phyloP scores from a whole-genome alignment of 805 yeast genomes.

The Saturnispora dispora region DNA sequence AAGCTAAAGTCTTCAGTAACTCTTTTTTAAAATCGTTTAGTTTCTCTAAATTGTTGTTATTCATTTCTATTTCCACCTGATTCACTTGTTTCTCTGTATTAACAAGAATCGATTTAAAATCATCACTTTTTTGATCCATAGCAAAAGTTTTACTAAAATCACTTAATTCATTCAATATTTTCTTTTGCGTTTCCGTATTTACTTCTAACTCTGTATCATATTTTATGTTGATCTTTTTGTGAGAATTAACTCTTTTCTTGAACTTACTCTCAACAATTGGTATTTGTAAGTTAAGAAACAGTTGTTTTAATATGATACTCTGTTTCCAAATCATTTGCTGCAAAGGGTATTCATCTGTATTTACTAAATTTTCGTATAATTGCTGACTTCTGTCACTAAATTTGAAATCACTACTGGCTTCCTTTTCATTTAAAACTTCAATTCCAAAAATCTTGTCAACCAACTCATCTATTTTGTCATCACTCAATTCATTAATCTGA shows the following conservation, averaged over 20 bases:
- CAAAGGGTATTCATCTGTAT: slow-evolving; percentile 33
- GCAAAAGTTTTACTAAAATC: slow-evolving; percentile 19
- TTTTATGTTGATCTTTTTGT: slow-evolving; percentile 9
- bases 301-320: slow-evolving; percentile 53
- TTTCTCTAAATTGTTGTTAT: slow-evolving; percentile 23
- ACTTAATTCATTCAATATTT: slow-evolving; percentile 24
- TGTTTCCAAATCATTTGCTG: slow-evolving; percentile 62
- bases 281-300: slow-evolving; percentile 57
- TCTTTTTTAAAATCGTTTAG: slow-evolving; percentile 31
- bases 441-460: slow-evolving; percentile 10
- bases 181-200: slow-evolving; percentile 3
- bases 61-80: slow-evolving; percentile 8
- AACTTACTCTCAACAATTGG: slow-evolving; percentile 58
- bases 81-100: slow-evolving; percentile 14
- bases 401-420: slow-evolving; percentile 1
- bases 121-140: slow-evolving; percentile 16
- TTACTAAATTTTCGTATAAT: slow-evolving; percentile 18
- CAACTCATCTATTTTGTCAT: slow-evolving; percentile 7
- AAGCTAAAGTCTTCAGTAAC: slow-evolving; percentile 24
- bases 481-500: slow-evolving; percentile 7
- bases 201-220: slow-evolving; percentile 2
- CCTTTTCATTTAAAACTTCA: not conserved
- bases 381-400: slow-evolving; percentile 20
- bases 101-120: slow-evolving; percentile 19
- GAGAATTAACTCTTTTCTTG: slow-evolving; percentile 7